Percentiles rank a stretch among this genome's conserved stretches.
These are phyloP conservation scores for Debaryomyces sp. DNA, from an alignment of 1,139 yeast genomes.

Conservation along the genomic window DNA sequence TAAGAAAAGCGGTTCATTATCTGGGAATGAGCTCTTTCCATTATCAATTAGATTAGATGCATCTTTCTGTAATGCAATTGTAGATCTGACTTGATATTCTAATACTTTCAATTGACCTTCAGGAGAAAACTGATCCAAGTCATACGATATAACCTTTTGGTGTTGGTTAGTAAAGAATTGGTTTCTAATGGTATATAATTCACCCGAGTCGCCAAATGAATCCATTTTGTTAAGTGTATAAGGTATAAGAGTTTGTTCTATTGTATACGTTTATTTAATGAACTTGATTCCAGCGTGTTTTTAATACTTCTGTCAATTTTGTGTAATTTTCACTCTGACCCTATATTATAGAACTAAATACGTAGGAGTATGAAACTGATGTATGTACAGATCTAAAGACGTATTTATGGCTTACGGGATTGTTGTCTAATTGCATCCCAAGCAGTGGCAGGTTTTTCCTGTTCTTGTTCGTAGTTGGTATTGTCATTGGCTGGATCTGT, in stretches of 20 bases:
- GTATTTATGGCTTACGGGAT: neutral
- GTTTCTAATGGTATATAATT: conserved; percentile 45
- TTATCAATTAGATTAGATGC: conserved; percentile 44
- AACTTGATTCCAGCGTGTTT: conserved; percentile 10
- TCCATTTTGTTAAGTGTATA: conserved; percentile 28
- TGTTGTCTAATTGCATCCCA: conserved; percentile 20
- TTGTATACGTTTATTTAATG: neutral
- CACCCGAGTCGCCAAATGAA: conserved; percentile 44
- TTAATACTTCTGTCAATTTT: conserved; percentile 2
- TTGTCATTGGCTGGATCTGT: neutral
- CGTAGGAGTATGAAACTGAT: neutral
- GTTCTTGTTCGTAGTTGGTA: neutral
- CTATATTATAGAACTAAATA: neutral
- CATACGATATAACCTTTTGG: conserved; percentile 36
- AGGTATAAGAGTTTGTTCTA: neutral
- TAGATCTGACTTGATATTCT: conserved; percentile 47
- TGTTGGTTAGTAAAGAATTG: conserved; percentile 53
- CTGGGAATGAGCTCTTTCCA: conserved; percentile 40
- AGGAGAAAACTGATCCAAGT: conserved; percentile 36
- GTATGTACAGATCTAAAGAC: neutral
- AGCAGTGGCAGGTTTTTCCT: conserved; percentile 12
- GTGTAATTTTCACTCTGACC: conserved; percentile 6
- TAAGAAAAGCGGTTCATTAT: conserved; percentile 40
- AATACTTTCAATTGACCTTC: conserved; percentile 43
- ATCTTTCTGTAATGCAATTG: conserved; percentile 41